Percentiles rank a stretch among this genome's conserved stretches.
Conservation (phyloP, 495 filamentous ascomycete species). For the Neurospora hispaniola region DNA sequence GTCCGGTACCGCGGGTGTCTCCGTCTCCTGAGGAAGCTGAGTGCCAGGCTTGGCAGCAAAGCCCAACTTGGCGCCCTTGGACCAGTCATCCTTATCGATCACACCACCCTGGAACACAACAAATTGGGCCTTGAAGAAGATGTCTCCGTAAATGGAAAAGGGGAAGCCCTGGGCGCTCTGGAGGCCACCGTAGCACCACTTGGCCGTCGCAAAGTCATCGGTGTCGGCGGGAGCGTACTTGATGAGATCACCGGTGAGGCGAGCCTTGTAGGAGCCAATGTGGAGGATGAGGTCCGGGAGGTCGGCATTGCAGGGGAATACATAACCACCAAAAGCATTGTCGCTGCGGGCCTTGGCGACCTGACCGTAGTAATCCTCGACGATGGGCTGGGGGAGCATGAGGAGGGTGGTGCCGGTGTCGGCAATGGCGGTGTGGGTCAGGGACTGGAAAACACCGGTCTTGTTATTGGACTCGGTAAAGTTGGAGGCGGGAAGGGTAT, state of each 20-base stretch:
- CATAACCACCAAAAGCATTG: slow-evolving; percentile 40
- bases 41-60: slow-evolving; percentile 43
- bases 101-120: slow-evolving; percentile 57
- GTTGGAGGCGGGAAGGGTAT: slow-evolving; percentile 38
- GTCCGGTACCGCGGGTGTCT: background rate
- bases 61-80: slow-evolving; percentile 34
- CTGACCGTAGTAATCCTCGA: slow-evolving; percentile 55
- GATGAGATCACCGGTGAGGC: slow-evolving; percentile 50
- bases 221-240: slow-evolving; percentile 44
- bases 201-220: slow-evolving; percentile 24
- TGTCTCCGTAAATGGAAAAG: slow-evolving; percentile 69
- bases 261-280: slow-evolving; percentile 46
- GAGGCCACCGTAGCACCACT: slow-evolving; percentile 55
- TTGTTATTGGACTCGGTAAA: slow-evolving; percentile 14
- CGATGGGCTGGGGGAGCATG: slow-evolving; percentile 47
- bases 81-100: slow-evolving; percentile 17
- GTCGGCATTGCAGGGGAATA: slow-evolving; percentile 25
- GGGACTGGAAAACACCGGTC: slow-evolving; percentile 47
- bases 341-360: slow-evolving; percentile 45
- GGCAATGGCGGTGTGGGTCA: slow-evolving; percentile 37
- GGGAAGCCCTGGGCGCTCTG: slow-evolving; percentile 51
- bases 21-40: background rate
- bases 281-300: slow-evolving; percentile 39
- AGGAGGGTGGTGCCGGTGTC: slow-evolving; percentile 68
- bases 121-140: slow-evolving; percentile 77